A percentile compares a stretch with the other conserved stretches of the same genome.
These are phyloP conservation scores for Tolypocladium nubicola DNA, from an alignment of 2,329 filamentous ascomycete genomes.

Conservation along the genomic window DNA sequence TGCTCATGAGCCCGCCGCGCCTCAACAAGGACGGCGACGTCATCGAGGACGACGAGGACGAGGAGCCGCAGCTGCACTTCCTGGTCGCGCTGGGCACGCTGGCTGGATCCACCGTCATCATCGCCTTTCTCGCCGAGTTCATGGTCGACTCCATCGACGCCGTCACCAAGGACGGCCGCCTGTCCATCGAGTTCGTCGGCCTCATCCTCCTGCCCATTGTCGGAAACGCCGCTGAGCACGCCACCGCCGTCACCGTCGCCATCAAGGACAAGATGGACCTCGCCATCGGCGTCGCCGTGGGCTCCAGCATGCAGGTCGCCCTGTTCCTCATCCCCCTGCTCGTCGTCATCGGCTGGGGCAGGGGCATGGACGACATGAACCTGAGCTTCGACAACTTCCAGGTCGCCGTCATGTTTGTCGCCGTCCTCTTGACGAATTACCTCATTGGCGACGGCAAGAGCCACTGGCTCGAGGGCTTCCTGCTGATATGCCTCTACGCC, in stretches of 20 bases:
- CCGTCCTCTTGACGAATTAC: slow-evolving; percentile 78
- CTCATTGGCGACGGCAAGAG: slow-evolving; percentile 74
- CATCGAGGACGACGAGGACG: slow-evolving; percentile 58
- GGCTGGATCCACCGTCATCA: slow-evolving; percentile 61
- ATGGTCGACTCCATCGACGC: slow-evolving; percentile 64
- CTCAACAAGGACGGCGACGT: slow-evolving; percentile 19
- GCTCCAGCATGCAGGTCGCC: slow-evolving; percentile 71
- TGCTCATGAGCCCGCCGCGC: slow-evolving; percentile 28
- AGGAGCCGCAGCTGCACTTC: slow-evolving; percentile 65
- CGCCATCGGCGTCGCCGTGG: slow-evolving; percentile 70
- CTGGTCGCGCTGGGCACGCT: slow-evolving; percentile 64
- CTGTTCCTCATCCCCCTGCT: slow-evolving; percentile 69
- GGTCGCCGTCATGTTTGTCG: slow-evolving; percentile 74
- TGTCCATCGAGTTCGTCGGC: slow-evolving; percentile 68
- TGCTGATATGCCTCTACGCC: slow-evolving; percentile 66
- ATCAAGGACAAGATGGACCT: slow-evolving; percentile 81
- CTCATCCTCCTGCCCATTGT: slow-evolving; percentile 74
- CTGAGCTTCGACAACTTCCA: slow-evolving; percentile 85
- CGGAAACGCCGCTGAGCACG: slow-evolving; percentile 75
- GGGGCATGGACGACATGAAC: slow-evolving; percentile 62
- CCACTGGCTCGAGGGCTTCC: slow-evolving; percentile 69
- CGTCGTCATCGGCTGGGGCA: slow-evolving; percentile 69
- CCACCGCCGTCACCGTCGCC: slow-evolving; percentile 69
- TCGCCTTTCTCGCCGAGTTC: slow-evolving; percentile 73
- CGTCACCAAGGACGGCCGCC: slow-evolving; percentile 46